phyloP scores from a whole-genome alignment of 2,329 filamentous ascomycete species.

The Ophiostoma montium region DNA sequence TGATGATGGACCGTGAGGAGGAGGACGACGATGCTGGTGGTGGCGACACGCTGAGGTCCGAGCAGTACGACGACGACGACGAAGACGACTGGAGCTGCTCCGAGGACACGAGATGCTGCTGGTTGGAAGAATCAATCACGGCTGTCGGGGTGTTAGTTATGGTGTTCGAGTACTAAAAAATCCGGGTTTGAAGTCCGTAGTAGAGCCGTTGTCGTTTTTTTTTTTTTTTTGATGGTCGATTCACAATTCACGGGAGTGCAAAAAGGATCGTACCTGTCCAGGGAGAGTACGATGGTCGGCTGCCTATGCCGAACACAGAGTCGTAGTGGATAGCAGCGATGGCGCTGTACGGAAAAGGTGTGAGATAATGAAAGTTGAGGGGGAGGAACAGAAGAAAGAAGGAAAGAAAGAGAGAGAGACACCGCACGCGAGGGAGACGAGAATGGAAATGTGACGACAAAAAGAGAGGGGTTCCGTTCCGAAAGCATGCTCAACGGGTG shows the following conservation, averaged over 20 bases:
- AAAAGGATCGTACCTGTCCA: constrained; percentile 12
- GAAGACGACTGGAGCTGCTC: constrained; percentile 28
- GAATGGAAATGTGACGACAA: neutral
- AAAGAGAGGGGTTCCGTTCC: neutral
- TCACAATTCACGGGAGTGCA: too few species aligned
- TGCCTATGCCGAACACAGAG: constrained; percentile 13
- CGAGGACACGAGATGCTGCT: constrained; percentile 26
- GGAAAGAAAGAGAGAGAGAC: neutral
- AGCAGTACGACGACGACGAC: constrained; percentile 26
- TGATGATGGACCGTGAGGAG: constrained; percentile 37
- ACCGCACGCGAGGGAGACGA: neutral
- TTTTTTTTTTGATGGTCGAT: too few species aligned
- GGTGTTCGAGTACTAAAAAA: neutral
- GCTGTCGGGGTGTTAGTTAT: constrained; percentile 16
- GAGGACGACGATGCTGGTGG: constrained; percentile 18
- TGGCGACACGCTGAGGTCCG: constrained; percentile 38
- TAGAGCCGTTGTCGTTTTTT: neutral
- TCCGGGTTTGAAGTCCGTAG: neutral
- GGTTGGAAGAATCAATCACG: constrained; percentile 20
- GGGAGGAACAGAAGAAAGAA: neutral
- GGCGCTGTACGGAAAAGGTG: constrained; percentile 9
- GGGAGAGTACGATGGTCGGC: constrained; percentile 10
- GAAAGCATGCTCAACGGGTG: neutral
- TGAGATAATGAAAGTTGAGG: neutral
- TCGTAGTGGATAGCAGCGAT: constrained; percentile 13